These are phyloP conservation scores for Rhododendron williamsianum DNA, from an alignment of 148 eudicot species.

Conservation along the genomic window DNA sequence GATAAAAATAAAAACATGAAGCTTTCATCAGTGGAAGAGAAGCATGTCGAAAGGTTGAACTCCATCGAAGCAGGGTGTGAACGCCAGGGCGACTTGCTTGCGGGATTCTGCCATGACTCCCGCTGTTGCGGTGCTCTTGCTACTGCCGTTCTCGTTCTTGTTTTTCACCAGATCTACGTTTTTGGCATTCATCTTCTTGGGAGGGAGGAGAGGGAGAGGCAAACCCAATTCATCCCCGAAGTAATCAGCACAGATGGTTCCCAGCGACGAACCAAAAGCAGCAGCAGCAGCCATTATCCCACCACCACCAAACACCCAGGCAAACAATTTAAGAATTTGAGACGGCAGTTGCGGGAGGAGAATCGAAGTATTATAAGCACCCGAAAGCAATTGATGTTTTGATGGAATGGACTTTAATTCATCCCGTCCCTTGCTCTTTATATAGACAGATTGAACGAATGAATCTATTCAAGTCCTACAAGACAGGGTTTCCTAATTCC, in stretches of 20 bases:
- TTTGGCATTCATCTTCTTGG: neutral
- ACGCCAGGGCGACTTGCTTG: neutral
- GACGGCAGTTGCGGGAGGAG: neutral
- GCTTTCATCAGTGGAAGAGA: neutral
- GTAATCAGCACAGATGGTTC: slow-evolving; percentile 1
- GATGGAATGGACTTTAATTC: neutral
- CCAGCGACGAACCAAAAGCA: neutral
- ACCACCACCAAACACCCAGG: neutral
- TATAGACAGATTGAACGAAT: neutral
- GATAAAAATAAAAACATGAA: neutral
- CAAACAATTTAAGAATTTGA: neutral
- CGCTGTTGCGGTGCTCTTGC: neutral
- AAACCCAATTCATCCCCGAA: slow-evolving; percentile 1
- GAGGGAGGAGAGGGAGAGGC: neutral
- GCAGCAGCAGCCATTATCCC: slow-evolving; percentile 1
- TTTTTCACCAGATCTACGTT: neutral
- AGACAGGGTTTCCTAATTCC: neutral
- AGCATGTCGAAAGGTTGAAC: neutral
- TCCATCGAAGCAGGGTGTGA: neutral
- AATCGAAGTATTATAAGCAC: neutral
- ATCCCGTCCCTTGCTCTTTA: neutral
- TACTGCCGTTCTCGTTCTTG: neutral
- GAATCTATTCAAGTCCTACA: neutral
- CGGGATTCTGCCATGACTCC: neutral
- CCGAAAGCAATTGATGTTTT: neutral